These are phyloP conservation scores for Hippophae gyantsensis DNA, from an alignment of 306 rosid genomes.

Conservation along the genomic window DNA sequence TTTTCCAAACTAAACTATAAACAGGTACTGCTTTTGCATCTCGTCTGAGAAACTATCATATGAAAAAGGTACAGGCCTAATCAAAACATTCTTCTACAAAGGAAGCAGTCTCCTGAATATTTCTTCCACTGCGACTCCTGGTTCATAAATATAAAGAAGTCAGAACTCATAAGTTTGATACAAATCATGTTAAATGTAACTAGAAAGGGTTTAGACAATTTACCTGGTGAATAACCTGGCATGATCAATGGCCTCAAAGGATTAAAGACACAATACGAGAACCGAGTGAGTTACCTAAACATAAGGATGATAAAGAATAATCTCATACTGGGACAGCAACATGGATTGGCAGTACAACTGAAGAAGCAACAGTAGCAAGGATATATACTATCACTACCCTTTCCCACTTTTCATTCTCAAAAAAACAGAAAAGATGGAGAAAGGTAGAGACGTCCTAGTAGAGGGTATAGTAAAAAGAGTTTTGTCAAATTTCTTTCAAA, in stretches of 20 bases:
- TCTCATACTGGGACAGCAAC: background rate
- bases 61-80: background rate
- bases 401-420: conserved; percentile 56
- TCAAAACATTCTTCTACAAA: background rate
- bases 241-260: conserved; percentile 32
- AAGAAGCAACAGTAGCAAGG: conserved; percentile 22
- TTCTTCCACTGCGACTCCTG: conserved; percentile 34
- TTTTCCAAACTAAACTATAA: background rate
- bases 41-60: background rate
- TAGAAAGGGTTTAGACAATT: background rate
- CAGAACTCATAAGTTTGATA: background rate
- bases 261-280: conserved; percentile 17
- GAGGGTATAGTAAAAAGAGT: conserved; percentile 23
- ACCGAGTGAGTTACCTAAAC: conserved; percentile 13
- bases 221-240: conserved; percentile 43
- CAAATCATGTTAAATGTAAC: background rate
- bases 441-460: conserved; percentile 24
- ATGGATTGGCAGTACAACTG: conserved; percentile 22
- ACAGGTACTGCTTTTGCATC: conserved; percentile 1
- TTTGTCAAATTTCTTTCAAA: conserved; percentile 11
- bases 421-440: conserved; percentile 54
- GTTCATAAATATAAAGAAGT: conserved; percentile 5
- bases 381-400: conserved; percentile 20
- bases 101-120: background rate
- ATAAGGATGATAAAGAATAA: conserved; percentile 8